A percentile compares a stretch with the other conserved stretches of the same genome.
These are phyloP conservation scores for Hymenochaete sp. DNA, from an alignment of 1,284 basidiomycete species.

Conservation along the genomic window DNA sequence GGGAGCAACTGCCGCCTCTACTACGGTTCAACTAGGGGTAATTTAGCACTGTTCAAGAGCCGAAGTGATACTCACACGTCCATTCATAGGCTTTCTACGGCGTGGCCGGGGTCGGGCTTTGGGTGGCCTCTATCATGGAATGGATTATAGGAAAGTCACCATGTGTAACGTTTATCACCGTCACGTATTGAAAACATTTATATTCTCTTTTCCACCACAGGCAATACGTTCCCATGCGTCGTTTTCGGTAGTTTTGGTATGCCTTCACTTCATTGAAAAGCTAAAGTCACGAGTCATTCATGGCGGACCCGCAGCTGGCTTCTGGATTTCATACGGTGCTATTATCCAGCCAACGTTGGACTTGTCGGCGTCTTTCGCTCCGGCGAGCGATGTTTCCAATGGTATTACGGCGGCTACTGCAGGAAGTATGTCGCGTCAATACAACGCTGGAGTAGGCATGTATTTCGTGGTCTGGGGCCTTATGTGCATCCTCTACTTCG, in stretches of 20 bases:
- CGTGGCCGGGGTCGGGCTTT: conserved; percentile 20
- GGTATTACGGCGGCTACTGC: conserved; percentile 18
- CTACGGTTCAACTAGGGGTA: conserved; percentile 18
- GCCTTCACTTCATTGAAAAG: conserved; percentile 3
- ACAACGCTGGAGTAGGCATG: conserved; percentile 20
- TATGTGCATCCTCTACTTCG: conserved; percentile 18
- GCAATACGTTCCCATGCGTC: conserved; percentile 21
- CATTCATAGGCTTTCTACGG: conserved; percentile 18
- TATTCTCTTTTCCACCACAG: too few species aligned
- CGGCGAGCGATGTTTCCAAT: conserved; percentile 17
- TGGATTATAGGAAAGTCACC: too few species aligned
- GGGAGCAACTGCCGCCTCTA: conserved; percentile 18
- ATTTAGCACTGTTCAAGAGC: conserved; percentile 3
- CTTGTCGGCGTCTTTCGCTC: conserved; percentile 20
- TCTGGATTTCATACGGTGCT: conserved; percentile 20
- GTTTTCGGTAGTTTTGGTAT: conserved; percentile 21
- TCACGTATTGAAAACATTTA: too few species aligned
- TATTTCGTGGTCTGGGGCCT: conserved; percentile 20
- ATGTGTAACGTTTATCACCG: too few species aligned
- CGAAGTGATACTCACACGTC: not conserved
- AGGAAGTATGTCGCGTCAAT: conserved; percentile 17
- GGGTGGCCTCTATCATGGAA: conserved; percentile 19
- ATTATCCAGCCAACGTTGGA: conserved; percentile 18
- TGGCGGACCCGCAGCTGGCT: conserved; percentile 7
- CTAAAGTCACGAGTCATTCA: not conserved